A percentile compares a stretch with the other conserved stretches of the same genome.
Conservation (phyloP, 83 land plant genomes). For the Thuja plicata region DNA sequence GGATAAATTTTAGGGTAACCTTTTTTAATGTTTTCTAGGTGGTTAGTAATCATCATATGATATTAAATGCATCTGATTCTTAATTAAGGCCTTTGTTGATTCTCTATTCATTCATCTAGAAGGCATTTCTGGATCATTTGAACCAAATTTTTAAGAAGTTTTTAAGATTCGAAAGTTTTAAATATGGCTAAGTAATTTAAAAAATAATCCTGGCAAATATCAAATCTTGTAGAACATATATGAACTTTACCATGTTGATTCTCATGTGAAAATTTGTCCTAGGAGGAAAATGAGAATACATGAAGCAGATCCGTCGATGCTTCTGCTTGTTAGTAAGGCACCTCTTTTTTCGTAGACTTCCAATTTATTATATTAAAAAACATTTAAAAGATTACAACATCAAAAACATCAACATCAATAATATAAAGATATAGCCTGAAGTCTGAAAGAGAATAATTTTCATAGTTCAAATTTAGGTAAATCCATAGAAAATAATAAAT, state of each 20-base stretch:
- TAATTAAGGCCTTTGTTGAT: not conserved
- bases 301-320: not conserved
- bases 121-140: not conserved
- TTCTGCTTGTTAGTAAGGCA: not conserved
- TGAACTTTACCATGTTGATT: not conserved
- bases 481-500: not conserved
- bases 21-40: not conserved
- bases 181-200: not conserved
- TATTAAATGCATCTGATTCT: not conserved
- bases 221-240: no score
- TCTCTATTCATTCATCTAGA: not conserved
- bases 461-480: not conserved
- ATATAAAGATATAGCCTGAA: not conserved
- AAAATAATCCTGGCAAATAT: not conserved
- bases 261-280: not conserved
- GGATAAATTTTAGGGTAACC: not conserved
- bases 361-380: no score
- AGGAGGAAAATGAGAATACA: not conserved
- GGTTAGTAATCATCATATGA: not conserved
- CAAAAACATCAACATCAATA: not conserved
- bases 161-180: not conserved
- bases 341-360: not conserved
- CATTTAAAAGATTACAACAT: not conserved
- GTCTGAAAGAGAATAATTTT: not conserved
- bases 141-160: no score